phyloP scores from a whole-genome alignment of 1,284 basidiomycete genomes.

The Malassezia pachydermatis region DNA sequence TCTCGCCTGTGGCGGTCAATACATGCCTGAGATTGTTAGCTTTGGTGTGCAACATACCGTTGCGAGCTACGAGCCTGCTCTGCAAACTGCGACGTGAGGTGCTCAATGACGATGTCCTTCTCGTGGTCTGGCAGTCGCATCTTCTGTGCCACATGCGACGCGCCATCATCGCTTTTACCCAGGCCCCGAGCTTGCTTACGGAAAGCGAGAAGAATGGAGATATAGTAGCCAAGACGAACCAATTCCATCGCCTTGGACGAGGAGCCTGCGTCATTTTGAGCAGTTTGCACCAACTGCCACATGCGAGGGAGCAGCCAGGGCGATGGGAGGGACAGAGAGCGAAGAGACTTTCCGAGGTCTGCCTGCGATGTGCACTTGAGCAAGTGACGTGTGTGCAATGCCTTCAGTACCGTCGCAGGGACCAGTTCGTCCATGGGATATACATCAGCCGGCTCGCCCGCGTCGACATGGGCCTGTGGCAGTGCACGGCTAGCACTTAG shows the following conservation, averaged over 20 bases:
- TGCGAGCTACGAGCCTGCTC: slow-evolving; percentile 19
- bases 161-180: slow-evolving; percentile 11
- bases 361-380: slow-evolving; percentile 5
- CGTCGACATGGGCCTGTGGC: slow-evolving; percentile 34
- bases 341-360: slow-evolving; percentile 16
- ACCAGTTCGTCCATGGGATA: slow-evolving; percentile 37
- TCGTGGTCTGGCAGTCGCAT: slow-evolving; percentile 17
- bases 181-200: slow-evolving; percentile 9
- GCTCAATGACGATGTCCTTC: slow-evolving; percentile 20
- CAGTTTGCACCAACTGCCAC: slow-evolving; percentile 19
- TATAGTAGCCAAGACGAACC: slow-evolving; percentile 20
- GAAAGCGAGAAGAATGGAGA: slow-evolving; percentile 22
- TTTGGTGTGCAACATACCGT: slow-evolving; percentile 13
- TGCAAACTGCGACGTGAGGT: slow-evolving; percentile 22
- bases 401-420: slow-evolving; percentile 23
- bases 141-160: slow-evolving; percentile 14
- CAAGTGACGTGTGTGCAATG: slow-evolving; percentile 15
- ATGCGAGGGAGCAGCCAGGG: slow-evolving; percentile 22
- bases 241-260: slow-evolving; percentile 5
- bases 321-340: slow-evolving; percentile 10
- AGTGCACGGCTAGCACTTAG: slow-evolving; percentile 33
- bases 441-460: slow-evolving; percentile 33
- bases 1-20: slow-evolving; percentile 20
- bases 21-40: slow-evolving; percentile 1
- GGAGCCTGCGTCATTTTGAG: slow-evolving; percentile 5